Conservation (phyloP, 164 flowering plant genomes). For the Kalanchoe fedtschenkoi region DNA sequence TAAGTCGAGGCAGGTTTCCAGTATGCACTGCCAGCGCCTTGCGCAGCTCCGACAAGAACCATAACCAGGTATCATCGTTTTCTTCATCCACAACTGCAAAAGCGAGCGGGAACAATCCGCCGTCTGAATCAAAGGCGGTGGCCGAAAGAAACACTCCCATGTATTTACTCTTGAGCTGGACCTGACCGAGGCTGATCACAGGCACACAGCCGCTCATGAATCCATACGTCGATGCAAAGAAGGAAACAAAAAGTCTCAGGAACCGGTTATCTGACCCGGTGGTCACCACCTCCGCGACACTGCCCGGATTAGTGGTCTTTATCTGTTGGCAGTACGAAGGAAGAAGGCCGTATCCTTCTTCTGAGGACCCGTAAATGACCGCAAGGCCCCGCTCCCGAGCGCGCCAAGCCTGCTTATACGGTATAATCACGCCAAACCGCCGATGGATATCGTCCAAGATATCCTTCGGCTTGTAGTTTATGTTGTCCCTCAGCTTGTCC, state of each 20-base stretch:
- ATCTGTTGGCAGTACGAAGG: slow-evolving; percentile 67
- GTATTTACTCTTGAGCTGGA: slow-evolving; percentile 66
- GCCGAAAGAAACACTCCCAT: slow-evolving; percentile 71
- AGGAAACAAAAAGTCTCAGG: slow-evolving; percentile 56
- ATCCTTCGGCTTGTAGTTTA: slow-evolving; percentile 83
- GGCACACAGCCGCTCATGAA: slow-evolving; percentile 71
- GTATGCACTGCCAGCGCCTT: slow-evolving; percentile 48
- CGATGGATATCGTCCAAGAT: slow-evolving; percentile 64
- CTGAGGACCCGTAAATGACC: slow-evolving; percentile 73
- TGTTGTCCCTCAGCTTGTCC: slow-evolving; percentile 51
- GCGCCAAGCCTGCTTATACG: slow-evolving; percentile 93
- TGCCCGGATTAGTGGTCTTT: slow-evolving; percentile 60
- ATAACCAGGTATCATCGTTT: slow-evolving; percentile 74
- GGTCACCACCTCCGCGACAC: slow-evolving; percentile 53
- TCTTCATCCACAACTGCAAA: slow-evolving; percentile 74
- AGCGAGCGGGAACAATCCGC: slow-evolving; percentile 75
- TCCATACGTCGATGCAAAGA: slow-evolving; percentile 55
- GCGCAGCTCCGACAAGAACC: slow-evolving; percentile 63
- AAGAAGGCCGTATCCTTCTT: slow-evolving; percentile 70
- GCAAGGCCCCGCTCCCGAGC: slow-evolving; percentile 74
- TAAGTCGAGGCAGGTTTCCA: slow-evolving; percentile 35
- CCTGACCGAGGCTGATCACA: slow-evolving; percentile 48
- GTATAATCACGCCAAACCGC: slow-evolving; percentile 70
- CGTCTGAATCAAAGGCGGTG: slow-evolving; percentile 68
- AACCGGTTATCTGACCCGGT: slow-evolving; percentile 56